phyloP scores from a whole-genome alignment of 495 filamentous ascomycete species.

The Aspergillus diversus region DNA sequence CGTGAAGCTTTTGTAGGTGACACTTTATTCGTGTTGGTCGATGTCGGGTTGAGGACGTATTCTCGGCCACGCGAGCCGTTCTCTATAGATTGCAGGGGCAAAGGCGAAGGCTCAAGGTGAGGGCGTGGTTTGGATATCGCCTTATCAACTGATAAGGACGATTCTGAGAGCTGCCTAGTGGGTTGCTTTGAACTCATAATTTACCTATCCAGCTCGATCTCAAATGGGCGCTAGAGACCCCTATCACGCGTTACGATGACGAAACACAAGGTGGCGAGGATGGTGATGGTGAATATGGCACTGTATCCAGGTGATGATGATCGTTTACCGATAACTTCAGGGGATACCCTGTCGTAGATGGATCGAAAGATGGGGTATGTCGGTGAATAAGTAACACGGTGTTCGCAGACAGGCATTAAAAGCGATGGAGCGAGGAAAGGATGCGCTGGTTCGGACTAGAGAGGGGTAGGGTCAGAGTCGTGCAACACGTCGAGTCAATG shows the following conservation, averaged over 20 bases:
- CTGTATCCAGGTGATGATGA: background rate
- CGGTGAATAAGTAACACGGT: background rate
- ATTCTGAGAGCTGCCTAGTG: conserved; percentile 62
- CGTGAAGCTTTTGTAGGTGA: conserved; percentile 61
- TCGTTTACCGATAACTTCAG: background rate
- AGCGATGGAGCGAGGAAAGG: background rate
- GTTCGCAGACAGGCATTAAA: background rate
- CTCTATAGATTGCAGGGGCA: conserved; percentile 54
- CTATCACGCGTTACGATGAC: conserved; percentile 31
- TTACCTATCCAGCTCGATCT: conserved; percentile 5
- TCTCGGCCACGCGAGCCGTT: conserved; percentile 49
- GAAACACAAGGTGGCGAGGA: conserved; percentile 14
- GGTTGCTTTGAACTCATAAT: conserved; percentile 70
- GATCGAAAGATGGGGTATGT: background rate
- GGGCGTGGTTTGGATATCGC: conserved; percentile 51
- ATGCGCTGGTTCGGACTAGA: background rate
- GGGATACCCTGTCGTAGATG: background rate
- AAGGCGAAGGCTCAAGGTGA: conserved; percentile 49
- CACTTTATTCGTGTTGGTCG: conserved; percentile 50
- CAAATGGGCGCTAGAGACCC: background rate
- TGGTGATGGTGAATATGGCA: background rate
- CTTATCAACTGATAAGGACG: conserved; percentile 54
- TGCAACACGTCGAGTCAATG: background rate
- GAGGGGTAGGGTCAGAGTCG: background rate
- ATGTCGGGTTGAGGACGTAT: conserved; percentile 60